Evolutionary conservation across 2,329 filamentous ascomycete genomes (phyloP).

Genomic region (Xylaria hypoxylon): DNA sequence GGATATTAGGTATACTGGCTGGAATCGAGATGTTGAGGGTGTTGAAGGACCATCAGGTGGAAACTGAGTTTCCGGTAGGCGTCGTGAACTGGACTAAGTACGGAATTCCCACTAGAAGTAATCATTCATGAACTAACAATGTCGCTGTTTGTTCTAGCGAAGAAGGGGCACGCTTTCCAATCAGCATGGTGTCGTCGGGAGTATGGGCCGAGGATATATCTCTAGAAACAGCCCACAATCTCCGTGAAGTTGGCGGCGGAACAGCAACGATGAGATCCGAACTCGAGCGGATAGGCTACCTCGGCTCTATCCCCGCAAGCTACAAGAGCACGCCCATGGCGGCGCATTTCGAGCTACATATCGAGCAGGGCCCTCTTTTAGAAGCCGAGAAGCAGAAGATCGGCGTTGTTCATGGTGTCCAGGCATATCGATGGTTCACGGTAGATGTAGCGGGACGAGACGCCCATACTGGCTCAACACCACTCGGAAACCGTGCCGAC

Average conservation of each 20-base stretch:
- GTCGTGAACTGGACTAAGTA: constrained; percentile 82
- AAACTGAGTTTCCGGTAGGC: constrained; percentile 78
- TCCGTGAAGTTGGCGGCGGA: constrained; percentile 71
- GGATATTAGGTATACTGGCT: constrained; percentile 79
- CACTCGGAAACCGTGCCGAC: constrained; percentile 73
- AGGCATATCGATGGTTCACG: constrained; percentile 80
- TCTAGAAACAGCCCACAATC: constrained; percentile 68
- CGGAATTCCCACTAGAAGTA: constrained; percentile 13
- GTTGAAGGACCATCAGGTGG: constrained; percentile 73
- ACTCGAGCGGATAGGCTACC: constrained; percentile 77
- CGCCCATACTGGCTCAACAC: constrained; percentile 80
- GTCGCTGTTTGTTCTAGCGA: constrained; percentile 57
- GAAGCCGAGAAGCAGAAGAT: constrained; percentile 73
- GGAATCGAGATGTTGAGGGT: constrained; percentile 78
- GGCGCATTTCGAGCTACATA: constrained; percentile 86
- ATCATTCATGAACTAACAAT: neutral
- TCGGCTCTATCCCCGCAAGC: constrained; percentile 68
- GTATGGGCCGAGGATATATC: constrained; percentile 80
- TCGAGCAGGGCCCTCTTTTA: constrained; percentile 84
- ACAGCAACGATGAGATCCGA: constrained; percentile 75
- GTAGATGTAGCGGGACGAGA: constrained; percentile 74
- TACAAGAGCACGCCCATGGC: constrained; percentile 73
- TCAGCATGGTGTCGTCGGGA: constrained; percentile 78
- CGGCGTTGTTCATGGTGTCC: constrained; percentile 77
- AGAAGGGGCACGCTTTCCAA: constrained; percentile 83